Evolutionary conservation across 108 stramenopile species (phyloP).

Genomic region (Skeletonema potamos): DNA sequence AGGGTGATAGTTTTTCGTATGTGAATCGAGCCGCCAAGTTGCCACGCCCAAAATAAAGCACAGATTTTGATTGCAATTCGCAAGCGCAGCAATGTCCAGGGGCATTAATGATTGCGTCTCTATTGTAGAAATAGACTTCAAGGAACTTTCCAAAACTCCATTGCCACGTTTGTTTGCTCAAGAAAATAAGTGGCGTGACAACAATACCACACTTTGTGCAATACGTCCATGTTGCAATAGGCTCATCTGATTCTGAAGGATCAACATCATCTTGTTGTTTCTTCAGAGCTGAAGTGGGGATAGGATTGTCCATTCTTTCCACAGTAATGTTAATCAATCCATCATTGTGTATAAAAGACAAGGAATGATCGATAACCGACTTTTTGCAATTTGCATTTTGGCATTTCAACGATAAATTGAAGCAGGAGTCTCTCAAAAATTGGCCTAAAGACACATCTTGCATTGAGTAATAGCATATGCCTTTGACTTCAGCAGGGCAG

Average conservation of each 20-base stretch:
- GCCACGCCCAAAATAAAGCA: slow-evolving; percentile 90
- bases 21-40: slow-evolving; percentile 89
- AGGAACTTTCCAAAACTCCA: slow-evolving; percentile 96
- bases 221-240: slow-evolving; percentile 93
- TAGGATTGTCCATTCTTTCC: slow-evolving; percentile 79
- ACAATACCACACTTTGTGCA: slow-evolving; percentile 85
- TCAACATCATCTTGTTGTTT: slow-evolving; percentile 35
- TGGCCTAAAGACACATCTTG: slow-evolving; percentile 94
- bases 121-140: slow-evolving; percentile 94
- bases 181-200: slow-evolving; percentile 80
- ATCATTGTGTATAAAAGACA: slow-evolving; percentile 92
- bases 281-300: slow-evolving; percentile 48
- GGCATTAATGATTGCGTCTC: slow-evolving; percentile 76
- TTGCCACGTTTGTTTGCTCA: slow-evolving; percentile 95
- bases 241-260: slow-evolving; percentile 49
- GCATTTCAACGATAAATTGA: slow-evolving; percentile 91
- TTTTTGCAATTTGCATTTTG: slow-evolving; percentile 93
- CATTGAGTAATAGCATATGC: slow-evolving; percentile 90
- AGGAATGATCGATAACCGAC: slow-evolving; percentile 88
- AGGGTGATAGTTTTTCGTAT: slow-evolving; percentile 81
- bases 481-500: slow-evolving; percentile 93
- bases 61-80: slow-evolving; percentile 72
- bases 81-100: slow-evolving; percentile 70
- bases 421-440: slow-evolving; percentile 92
- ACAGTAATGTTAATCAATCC: slow-evolving; percentile 90